Conservation (phyloP, 2,329 filamentous ascomycete species). For the Metarhizium sp. region DNA sequence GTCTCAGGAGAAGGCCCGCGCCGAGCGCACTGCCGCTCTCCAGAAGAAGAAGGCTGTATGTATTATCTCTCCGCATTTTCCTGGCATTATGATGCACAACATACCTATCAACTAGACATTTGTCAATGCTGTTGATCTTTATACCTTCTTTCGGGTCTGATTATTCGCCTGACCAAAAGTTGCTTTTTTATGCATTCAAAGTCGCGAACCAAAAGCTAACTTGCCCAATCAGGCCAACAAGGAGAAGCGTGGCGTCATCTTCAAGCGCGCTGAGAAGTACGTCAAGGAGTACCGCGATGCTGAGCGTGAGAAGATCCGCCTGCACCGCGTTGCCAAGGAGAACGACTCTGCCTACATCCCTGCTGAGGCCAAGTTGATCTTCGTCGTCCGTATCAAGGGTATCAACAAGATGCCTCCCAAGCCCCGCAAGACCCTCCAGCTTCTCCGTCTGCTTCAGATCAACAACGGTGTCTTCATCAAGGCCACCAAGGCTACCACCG, state of each 20-base stretch:
- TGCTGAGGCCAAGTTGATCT: constrained; percentile 92
- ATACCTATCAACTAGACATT: constrained; percentile 84
- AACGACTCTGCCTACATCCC: constrained; percentile 90
- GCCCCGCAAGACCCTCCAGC: constrained; percentile 99
- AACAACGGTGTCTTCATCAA: constrained; percentile 99
- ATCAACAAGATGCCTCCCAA: constrained; percentile 99
- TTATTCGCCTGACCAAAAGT: constrained; percentile 21
- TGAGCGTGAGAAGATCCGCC: constrained; percentile 97
- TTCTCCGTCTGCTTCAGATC: constrained; percentile 99
- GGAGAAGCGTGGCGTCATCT: constrained; percentile 97
- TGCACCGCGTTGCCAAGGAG: constrained; percentile 80
- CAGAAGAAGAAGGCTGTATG: constrained; percentile 89
- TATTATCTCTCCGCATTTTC: constrained; percentile 27
- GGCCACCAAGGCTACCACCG: constrained; percentile 92
- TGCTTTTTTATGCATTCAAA: constrained; percentile 1
- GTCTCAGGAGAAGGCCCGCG: constrained; percentile 98
- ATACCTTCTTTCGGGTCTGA: constrained; percentile 99
- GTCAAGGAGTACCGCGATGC: constrained; percentile 98
- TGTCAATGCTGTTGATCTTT: constrained; percentile 90
- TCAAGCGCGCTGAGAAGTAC: constrained; percentile 99
- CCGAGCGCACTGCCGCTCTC: constrained; percentile 69
- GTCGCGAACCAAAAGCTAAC: neutral
- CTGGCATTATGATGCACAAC: constrained; percentile 74
- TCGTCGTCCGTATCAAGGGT: constrained; percentile 99
- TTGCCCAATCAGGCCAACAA: constrained; percentile 68